phyloP scores from a whole-genome alignment of 2,329 filamentous ascomycete species.

The Epichloe scottii region DNA sequence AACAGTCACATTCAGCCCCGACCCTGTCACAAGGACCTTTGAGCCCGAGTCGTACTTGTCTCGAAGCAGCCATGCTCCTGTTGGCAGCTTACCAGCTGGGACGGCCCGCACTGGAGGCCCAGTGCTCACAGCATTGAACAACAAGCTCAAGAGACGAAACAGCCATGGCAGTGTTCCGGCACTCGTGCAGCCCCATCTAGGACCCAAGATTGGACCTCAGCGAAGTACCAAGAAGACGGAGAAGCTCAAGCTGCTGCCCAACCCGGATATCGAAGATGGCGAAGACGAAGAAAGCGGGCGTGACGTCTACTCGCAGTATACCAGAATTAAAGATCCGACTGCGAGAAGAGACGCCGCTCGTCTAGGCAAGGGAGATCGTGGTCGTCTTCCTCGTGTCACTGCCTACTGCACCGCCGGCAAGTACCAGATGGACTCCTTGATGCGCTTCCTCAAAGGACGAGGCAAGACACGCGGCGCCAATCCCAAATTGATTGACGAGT shows the following conservation, averaged over 20 bases:
- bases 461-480: constrained; percentile 64
- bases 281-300: constrained; percentile 80
- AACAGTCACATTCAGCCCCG: constrained; percentile 67
- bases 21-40: constrained; percentile 50
- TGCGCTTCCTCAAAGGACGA: constrained; percentile 82
- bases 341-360: constrained; percentile 84
- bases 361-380: constrained; percentile 84
- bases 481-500: constrained; percentile 93
- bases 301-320: constrained; percentile 97
- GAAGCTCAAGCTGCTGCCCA: constrained; percentile 93
- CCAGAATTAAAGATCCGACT: constrained; percentile 90
- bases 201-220: constrained; percentile 78
- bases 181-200: constrained; percentile 21
- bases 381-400: constrained; percentile 77
- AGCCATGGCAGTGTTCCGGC: constrained; percentile 50
- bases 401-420: constrained; percentile 92
- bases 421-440: constrained; percentile 79
- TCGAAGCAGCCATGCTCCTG: constrained; percentile 12
- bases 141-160: constrained; percentile 74
- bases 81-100: constrained; percentile 15
- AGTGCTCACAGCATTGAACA: constrained; percentile 72
- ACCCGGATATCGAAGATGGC: constrained; percentile 69
- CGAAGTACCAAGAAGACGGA: constrained; percentile 90
- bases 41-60: constrained; percentile 31
- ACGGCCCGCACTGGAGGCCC: constrained; percentile 30